A percentile compares a stretch with the other conserved stretches of the same genome.
Evolutionary conservation across 1,284 basidiomycete genomes (phyloP).

Genomic region (Polyporus tsugae): DNA sequence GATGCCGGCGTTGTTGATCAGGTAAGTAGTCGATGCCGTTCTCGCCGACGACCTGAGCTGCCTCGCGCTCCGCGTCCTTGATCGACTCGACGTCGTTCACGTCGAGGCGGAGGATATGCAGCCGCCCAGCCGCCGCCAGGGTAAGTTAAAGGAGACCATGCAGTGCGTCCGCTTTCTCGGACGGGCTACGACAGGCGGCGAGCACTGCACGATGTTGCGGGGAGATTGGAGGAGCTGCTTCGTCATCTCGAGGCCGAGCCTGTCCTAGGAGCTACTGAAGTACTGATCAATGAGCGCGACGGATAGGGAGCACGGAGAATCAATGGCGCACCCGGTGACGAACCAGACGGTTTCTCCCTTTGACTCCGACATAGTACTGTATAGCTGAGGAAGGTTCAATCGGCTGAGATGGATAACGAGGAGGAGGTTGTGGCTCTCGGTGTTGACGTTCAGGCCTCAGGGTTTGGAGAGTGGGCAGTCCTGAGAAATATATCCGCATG

Average conservation of each 20-base stretch:
- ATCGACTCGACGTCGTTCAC: conserved; percentile 39
- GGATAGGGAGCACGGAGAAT: not conserved
- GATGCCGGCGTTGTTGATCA: conserved; percentile 50
- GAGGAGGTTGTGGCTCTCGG: not conserved
- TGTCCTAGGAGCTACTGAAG: too few relatives aligned
- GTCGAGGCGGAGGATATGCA: conserved; percentile 47
- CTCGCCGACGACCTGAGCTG: conserved; percentile 40
- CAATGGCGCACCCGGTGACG: not conserved
- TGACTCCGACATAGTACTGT: not conserved
- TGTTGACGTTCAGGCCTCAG: too few relatives aligned
- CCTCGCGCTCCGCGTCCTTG: conserved; percentile 17
- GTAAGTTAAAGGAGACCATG: too few relatives aligned
- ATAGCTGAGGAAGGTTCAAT: not conserved
- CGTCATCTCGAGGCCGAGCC: conserved; percentile 46
- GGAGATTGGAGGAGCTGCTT: conserved; percentile 44
- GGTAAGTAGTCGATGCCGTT: conserved; percentile 47
- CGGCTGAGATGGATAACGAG: not conserved
- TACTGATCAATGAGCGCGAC: too few relatives aligned
- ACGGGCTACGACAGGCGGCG: conserved; percentile 47
- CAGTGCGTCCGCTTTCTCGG: conserved; percentile 40
- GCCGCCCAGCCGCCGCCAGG: conserved; percentile 35
- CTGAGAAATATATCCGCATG: not conserved
- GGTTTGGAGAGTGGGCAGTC: not conserved
- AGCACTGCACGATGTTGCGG: conserved; percentile 46
- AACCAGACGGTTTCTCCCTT: not conserved